Evolutionary conservation across 2,329 filamentous ascomycete genomes (phyloP).

Genomic region (Neonectria hederae): DNA sequence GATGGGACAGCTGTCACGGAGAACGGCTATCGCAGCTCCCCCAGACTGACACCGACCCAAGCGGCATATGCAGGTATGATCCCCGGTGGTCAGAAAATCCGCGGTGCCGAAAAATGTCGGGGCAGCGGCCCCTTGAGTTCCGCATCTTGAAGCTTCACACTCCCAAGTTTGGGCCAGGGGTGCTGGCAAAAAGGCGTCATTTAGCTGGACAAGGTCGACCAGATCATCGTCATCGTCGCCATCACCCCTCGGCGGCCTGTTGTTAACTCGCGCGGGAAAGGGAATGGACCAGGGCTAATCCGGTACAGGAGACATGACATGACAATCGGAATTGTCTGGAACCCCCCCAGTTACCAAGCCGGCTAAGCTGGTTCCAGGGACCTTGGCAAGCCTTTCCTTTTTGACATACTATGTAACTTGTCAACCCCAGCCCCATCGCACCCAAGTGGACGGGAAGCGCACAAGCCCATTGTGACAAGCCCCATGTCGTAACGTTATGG

Average conservation of each 20-base stretch:
- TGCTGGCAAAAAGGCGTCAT: constrained; percentile 9
- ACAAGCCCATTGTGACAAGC: constrained; percentile 19
- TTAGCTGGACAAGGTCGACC: not conserved
- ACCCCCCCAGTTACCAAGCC: not conserved
- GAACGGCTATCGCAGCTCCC: constrained; percentile 1
- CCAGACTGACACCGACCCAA: constrained; percentile 10
- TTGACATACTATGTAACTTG: not conserved
- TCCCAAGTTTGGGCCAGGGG: constrained; percentile 7
- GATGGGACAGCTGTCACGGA: not conserved
- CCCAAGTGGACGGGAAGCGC: constrained; percentile 31
- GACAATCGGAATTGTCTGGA: not conserved
- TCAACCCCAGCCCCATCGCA: constrained; percentile 18
- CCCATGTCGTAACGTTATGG: not conserved
- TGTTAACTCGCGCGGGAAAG: not conserved
- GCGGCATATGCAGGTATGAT: constrained; percentile 35
- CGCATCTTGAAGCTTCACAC: constrained; percentile 12
- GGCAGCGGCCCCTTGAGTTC: constrained; percentile 21
- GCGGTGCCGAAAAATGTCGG: constrained; percentile 20
- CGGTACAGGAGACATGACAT: constrained; percentile 1
- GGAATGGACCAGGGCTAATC: not conserved
- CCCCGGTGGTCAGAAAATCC: constrained; percentile 29
- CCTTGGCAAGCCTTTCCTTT: constrained; percentile 8
- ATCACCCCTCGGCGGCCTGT: not conserved
- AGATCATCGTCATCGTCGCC: not conserved
- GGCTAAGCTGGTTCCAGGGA: constrained; percentile 4